Evolutionary conservation across 129 eudicot genomes (phyloP), one percentile per base, ranked within the genome.

Genomic region (Chrysanthemum makinoi): DNA sequence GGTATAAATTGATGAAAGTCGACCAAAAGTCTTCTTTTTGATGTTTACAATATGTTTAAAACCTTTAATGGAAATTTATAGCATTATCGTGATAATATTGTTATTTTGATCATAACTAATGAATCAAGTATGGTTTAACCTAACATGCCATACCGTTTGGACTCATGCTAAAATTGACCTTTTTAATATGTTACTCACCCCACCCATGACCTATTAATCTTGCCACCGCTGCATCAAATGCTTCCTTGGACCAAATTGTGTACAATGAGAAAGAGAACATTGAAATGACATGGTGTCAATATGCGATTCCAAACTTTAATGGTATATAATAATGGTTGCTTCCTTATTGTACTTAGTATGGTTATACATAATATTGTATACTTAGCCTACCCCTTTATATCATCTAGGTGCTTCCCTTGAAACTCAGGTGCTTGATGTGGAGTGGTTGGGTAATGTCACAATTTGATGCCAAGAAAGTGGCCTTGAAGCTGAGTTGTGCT

Each of bases 201-300:
- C 24, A 12, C 60, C 24, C 11, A 4, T 33, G 60, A 54, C 24
- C 60, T 10, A 8, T 20, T 20, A 18, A 54, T 54, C 60, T 54
- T 58, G 64, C 64, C 33, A 19, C 35, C 39, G 6, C 39, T 22
- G 26, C 14, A 18, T 58, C 6, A 22, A 22, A 10, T 22, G 64
- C 17, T 26, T 5, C 14, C 15, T 43, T 64, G 51, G 9, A 68
- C 20, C 73, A 53, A 54, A 16, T 69, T 17, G 17, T 39, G 28
- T 33, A 15, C n/a, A 84, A 85, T 74, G 90, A 81, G 72, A 76
- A 76, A 33, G 84, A 78, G 13, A 80, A 83, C 72, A 83, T 93
- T 18, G 98, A 93, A 74, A 72, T 83, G 61, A 57, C 71, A 54
- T 87, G 96, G 98, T 87, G 96, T 69, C 96, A 89, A 60, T 75